Percentiles rank a stretch among this genome's conserved stretches.
phyloP scores from a whole-genome alignment of 176 grass and related monocot genomes.

The Guadua angustifolia region DNA sequence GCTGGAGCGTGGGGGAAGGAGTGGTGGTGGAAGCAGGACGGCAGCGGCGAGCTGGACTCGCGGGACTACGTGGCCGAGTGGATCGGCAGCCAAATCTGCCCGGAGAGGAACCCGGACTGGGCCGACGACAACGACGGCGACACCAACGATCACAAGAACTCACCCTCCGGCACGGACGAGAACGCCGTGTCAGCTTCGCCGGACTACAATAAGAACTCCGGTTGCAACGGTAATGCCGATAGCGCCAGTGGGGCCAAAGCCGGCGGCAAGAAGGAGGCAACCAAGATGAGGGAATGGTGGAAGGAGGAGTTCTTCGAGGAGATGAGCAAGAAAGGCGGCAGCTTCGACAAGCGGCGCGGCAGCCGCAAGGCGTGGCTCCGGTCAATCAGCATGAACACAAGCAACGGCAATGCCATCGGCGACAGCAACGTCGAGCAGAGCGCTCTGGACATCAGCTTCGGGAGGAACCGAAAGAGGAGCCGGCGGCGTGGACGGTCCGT shows the following conservation, averaged over 20 bases:
- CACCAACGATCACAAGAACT: slow-evolving; percentile 3
- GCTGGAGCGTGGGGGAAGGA: slow-evolving; percentile 57
- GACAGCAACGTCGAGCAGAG: slow-evolving; percentile 1
- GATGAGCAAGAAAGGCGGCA: slow-evolving; percentile 63
- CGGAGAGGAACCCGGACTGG: slow-evolving; percentile 50
- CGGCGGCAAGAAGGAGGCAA: slow-evolving; percentile 45
- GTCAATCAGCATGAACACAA: slow-evolving; percentile 37
- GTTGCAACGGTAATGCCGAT: slow-evolving; percentile 8
- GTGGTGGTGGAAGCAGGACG: slow-evolving; percentile 93
- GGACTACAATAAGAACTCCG: slow-evolving; percentile 40
- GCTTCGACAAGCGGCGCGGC: slow-evolving; percentile 36
- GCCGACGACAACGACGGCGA: slow-evolving; percentile 41
- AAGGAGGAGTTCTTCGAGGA: slow-evolving; percentile 87
- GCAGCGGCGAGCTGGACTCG: slow-evolving; percentile 60
- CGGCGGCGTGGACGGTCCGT: slow-evolving; percentile 55
- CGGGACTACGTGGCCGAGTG: slow-evolving; percentile 73
- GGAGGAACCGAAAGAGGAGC: slow-evolving; percentile 52
- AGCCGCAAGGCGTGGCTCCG: slow-evolving; percentile 52
- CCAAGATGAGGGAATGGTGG: slow-evolving; percentile 83
- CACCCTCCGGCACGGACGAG: slow-evolving; percentile 21
- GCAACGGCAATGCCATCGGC: slow-evolving; percentile 16
- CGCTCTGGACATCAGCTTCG: slow-evolving; percentile 43
- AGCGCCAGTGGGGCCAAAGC: not conserved
- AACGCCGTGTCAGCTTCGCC: not conserved
- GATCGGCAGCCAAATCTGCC: slow-evolving; percentile 79